Evolutionary conservation across 2,329 filamentous ascomycete genomes (phyloP).

Genomic region (Microdochium bolleyi): DNA sequence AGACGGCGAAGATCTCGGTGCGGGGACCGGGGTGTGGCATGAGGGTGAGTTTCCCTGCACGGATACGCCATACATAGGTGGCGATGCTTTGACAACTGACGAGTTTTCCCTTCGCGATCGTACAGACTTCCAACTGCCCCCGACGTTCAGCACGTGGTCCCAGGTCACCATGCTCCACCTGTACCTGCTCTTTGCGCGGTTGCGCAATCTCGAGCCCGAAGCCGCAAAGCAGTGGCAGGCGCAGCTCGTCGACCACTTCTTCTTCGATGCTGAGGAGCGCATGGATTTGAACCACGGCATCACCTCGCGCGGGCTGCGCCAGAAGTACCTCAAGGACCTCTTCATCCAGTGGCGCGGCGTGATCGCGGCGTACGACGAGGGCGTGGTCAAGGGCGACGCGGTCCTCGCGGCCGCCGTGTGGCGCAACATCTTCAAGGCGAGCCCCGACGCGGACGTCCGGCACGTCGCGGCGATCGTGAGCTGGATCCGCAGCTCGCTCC

Average conservation of each 20-base stretch:
- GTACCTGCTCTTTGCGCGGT: slow-evolving; percentile 78
- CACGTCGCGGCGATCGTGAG: slow-evolving; percentile 44
- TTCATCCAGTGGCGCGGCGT: slow-evolving; percentile 90
- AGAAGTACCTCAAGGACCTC: slow-evolving; percentile 74
- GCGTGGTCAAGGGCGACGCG: slow-evolving; percentile 67
- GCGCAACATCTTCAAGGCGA: slow-evolving; percentile 84
- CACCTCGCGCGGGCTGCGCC: slow-evolving; percentile 47
- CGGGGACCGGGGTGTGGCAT: slow-evolving; percentile 73
- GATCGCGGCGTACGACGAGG: slow-evolving; percentile 78
- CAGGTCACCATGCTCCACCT: slow-evolving; percentile 95
- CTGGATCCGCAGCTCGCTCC: slow-evolving; percentile 44
- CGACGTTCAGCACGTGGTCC: slow-evolving; percentile 93
- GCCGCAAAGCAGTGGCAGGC: slow-evolving; percentile 73
- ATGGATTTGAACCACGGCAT: slow-evolving; percentile 76
- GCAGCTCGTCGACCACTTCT: slow-evolving; percentile 92
- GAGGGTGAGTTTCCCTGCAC: slow-evolving; percentile 45
- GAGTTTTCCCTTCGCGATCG: background rate
- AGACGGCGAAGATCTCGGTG: slow-evolving; percentile 76
- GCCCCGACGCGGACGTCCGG: slow-evolving; percentile 40
- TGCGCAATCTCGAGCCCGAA: slow-evolving; percentile 68
- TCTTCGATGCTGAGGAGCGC: slow-evolving; percentile 76
- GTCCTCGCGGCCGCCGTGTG: slow-evolving; percentile 77
- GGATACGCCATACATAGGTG: background rate
- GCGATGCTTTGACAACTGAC: background rate
- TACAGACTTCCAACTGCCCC: slow-evolving; percentile 66